phyloP scores from a whole-genome alignment of 106 monocot genomes.

The Platanthera guangdongensis region DNA sequence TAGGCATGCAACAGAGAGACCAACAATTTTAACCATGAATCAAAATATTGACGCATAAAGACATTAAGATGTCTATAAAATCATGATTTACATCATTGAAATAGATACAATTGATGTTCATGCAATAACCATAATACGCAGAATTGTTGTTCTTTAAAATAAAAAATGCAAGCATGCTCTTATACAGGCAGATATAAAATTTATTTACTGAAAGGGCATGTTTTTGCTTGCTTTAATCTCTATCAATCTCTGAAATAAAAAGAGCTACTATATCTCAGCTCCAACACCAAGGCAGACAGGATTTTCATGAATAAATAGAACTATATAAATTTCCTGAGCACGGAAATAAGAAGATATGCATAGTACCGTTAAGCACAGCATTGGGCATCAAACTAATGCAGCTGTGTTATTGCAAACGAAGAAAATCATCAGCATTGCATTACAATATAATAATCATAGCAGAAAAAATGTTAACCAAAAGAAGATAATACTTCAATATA shows the following conservation, averaged over 20 bases:
- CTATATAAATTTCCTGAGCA: too few species aligned
- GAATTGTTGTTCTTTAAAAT: neutral
- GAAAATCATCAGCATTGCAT: neutral
- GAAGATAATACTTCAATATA: neutral
- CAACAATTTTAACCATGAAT: neutral
- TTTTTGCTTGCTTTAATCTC: too few species aligned
- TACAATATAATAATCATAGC: neutral
- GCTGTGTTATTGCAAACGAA: neutral
- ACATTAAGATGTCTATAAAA: neutral
- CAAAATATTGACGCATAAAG: neutral
- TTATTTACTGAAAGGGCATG: too few species aligned
- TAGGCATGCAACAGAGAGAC: neutral
- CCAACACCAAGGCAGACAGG: too few species aligned
- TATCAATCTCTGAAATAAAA: too few species aligned
- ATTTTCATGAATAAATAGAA: too few species aligned
- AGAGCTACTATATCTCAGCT: too few species aligned
- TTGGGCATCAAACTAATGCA: neutral
- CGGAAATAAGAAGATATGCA: too few species aligned
- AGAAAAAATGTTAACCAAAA: slow-evolving; percentile 5
- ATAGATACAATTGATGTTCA: neutral
- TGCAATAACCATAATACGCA: neutral
- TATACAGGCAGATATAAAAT: neutral
- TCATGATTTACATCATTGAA: neutral
- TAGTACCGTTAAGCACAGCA: too few species aligned
- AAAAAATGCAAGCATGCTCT: neutral